Evolutionary conservation across 2,329 filamentous ascomycete species (phyloP).

Genomic region (Stachybotrys chartarum): DNA sequence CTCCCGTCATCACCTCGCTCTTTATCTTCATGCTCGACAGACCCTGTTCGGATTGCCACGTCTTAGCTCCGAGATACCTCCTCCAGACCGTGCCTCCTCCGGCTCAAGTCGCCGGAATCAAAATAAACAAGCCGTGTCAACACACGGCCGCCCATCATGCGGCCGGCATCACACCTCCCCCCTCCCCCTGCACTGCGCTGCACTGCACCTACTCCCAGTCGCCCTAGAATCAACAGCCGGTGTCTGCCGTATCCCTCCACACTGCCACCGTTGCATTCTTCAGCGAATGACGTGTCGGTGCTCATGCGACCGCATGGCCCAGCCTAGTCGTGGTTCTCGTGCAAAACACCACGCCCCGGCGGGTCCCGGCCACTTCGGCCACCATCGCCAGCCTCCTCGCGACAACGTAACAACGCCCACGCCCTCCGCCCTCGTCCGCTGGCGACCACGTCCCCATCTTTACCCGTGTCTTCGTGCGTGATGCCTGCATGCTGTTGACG

Average conservation of each 20-base stretch:
- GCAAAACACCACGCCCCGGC: neutral
- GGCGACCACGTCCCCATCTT: neutral
- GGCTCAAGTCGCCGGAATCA: neutral
- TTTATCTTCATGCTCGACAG: neutral
- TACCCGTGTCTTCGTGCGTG: neutral
- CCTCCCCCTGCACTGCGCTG: neutral
- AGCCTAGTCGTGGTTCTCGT: neutral
- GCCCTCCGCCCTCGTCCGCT: neutral
- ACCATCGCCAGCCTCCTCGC: neutral
- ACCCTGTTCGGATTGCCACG: neutral
- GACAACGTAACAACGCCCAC: neutral
- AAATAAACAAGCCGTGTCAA: neutral
- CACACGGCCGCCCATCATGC: neutral
- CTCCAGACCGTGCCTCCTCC: neutral
- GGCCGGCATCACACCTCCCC: neutral
- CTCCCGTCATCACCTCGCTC: neutral
- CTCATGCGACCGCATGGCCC: neutral
- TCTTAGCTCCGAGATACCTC: neutral
- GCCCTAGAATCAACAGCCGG: neutral
- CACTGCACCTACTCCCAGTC: neutral
- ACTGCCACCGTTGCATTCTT: neutral
- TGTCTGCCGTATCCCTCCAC: neutral
- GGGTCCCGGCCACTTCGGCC: neutral
- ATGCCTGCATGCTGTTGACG: neutral
- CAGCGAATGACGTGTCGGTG: neutral